Base-by-base conservation (phyloP, 2,329 filamentous ascomycete species). In the Tolypocladium album region DNA sequence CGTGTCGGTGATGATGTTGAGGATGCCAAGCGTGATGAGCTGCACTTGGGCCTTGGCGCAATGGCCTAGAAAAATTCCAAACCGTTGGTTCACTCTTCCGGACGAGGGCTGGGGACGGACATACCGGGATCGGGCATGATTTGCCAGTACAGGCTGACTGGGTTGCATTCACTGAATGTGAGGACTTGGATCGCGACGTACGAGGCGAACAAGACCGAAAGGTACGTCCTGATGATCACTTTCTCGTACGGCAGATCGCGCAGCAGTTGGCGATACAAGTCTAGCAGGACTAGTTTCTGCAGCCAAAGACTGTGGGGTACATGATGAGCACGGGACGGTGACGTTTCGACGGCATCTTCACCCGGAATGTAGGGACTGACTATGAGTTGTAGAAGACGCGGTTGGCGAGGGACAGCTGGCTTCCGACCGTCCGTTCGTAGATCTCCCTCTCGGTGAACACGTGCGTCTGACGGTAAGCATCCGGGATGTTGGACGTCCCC, bases 121-220 rank as follows among this genome's bases (percentile, higher is more conserved):
- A n/a, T 68, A 67, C 72, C 73, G 57, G 73, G 71, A 59, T 67
- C 64, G 55, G 72, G 82, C 0, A 77, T 65, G 58, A 84, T 78
- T 66, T 83, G 81, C 81, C 81, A 85, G 68, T 84, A 83, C 58
- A 82, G 77, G 56, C 72, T 65, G 64, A 83, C 78, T 3, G 81
- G 81, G 15, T 75, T 62, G 61, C 73, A 75, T 64, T 75, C 73
- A 60, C 64, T 65, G 60, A 75, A 72, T 3, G 69, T 72, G 11
- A 66, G 63, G 43, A 73, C 67, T 50, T 74, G 68, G 50, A 71
- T 69, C 12, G 66, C 64, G 36, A 70, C 59, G 56, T 72, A 73
- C 4, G 71, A 70, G 12, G 60, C 60, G 39, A 68, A 65, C 36
- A 74, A 68, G 13, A 69, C n/a, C 15, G 65, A 47, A 58, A 70